A percentile compares a stretch with the other conserved stretches of the same genome.
phyloP scores from a whole-genome alignment of 352 stramenopile species.

The Globisporangium acanthophoron region DNA sequence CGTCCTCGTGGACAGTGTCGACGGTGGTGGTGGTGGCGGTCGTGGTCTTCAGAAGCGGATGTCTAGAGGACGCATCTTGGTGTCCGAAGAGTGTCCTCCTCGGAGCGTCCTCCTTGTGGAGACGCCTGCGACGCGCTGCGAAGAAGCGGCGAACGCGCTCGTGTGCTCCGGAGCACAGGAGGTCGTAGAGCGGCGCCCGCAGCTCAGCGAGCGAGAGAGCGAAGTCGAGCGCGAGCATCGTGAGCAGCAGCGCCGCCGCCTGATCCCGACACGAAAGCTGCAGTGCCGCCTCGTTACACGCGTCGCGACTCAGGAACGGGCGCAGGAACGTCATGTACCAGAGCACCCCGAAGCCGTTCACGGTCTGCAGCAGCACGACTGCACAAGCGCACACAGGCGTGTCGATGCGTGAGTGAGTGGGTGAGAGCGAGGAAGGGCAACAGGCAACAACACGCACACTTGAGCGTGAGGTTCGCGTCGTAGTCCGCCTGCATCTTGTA shows the following conservation, averaged over 20 bases:
- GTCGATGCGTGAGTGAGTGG: neutral
- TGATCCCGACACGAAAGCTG: slow-evolving; percentile 34
- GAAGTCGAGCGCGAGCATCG: slow-evolving; percentile 35
- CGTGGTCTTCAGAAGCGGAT: neutral
- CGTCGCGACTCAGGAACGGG: slow-evolving; percentile 22
- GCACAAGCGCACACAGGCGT: neutral
- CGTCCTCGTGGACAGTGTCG: slow-evolving; percentile 1
- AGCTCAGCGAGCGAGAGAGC: slow-evolving; percentile 30
- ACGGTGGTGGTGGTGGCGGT: neutral
- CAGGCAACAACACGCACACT: slow-evolving; percentile 34
- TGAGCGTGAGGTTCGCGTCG: slow-evolving; percentile 71
- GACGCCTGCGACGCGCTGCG: neutral
- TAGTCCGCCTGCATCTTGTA: slow-evolving; percentile 59
- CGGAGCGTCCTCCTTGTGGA: neutral
- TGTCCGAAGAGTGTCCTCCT: slow-evolving; percentile 1
- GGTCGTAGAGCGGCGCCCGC: slow-evolving; percentile 22
- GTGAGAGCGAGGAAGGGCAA: neutral
- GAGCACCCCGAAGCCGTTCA: slow-evolving; percentile 52
- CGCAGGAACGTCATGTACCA: slow-evolving; percentile 49
- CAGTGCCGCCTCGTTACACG: slow-evolving; percentile 10
- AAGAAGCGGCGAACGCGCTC: slow-evolving; percentile 1
- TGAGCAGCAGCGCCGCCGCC: slow-evolving; percentile 40
- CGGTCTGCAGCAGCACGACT: slow-evolving; percentile 57
- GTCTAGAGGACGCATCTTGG: neutral
- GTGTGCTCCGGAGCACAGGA: slow-evolving; percentile 11